Percentiles rank a stretch among this genome's conserved stretches.
phyloP scores from a whole-genome alignment of 2,329 filamentous ascomycete genomes.

The Epichloe sibirici region DNA sequence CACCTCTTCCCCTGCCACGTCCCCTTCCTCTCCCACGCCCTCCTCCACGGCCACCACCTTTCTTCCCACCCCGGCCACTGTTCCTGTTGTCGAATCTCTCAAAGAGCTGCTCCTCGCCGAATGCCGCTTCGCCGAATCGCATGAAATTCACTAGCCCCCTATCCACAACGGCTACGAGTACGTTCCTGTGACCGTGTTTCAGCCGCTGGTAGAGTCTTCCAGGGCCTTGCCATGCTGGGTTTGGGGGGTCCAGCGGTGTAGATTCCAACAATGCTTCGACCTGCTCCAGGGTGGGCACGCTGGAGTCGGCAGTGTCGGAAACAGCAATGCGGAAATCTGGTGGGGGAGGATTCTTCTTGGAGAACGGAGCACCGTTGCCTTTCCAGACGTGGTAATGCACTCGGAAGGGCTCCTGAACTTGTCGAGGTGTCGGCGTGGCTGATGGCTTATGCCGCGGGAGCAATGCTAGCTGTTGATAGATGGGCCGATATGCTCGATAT shows the following conservation, averaged over 20 bases:
- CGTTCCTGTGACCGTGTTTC: slow-evolving; percentile 74
- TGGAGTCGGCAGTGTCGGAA: slow-evolving; percentile 59
- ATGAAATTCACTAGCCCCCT: slow-evolving; percentile 83
- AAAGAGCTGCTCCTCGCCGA: slow-evolving; percentile 62
- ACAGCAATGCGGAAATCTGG: slow-evolving; percentile 83
- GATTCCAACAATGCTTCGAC: slow-evolving; percentile 59
- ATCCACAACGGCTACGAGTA: slow-evolving; percentile 80
- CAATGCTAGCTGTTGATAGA: slow-evolving; percentile 66
- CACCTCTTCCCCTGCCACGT: slow-evolving; percentile 10
- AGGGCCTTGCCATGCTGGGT: slow-evolving; percentile 22
- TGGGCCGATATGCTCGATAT: slow-evolving; percentile 52
- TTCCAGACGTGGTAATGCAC: slow-evolving; percentile 79
- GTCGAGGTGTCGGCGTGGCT: slow-evolving; percentile 13
- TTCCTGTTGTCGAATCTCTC: slow-evolving; percentile 39
- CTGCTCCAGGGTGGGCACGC: slow-evolving; percentile 61
- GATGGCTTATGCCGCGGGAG: slow-evolving; percentile 57
- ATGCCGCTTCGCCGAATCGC: slow-evolving; percentile 66
- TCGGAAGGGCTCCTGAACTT: slow-evolving; percentile 45
- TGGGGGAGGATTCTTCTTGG: slow-evolving; percentile 63
- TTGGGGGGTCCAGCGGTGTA: slow-evolving; percentile 55
- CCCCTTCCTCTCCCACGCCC: slow-evolving; percentile 10
- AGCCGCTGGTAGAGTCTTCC: slow-evolving; percentile 60
- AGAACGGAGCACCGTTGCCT: slow-evolving; percentile 45
- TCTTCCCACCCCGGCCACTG: slow-evolving; percentile 29
- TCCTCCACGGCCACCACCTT: slow-evolving; percentile 19